phyloP scores from a whole-genome alignment of 108 stramenopile species.

The Nitzschia sp. region DNA sequence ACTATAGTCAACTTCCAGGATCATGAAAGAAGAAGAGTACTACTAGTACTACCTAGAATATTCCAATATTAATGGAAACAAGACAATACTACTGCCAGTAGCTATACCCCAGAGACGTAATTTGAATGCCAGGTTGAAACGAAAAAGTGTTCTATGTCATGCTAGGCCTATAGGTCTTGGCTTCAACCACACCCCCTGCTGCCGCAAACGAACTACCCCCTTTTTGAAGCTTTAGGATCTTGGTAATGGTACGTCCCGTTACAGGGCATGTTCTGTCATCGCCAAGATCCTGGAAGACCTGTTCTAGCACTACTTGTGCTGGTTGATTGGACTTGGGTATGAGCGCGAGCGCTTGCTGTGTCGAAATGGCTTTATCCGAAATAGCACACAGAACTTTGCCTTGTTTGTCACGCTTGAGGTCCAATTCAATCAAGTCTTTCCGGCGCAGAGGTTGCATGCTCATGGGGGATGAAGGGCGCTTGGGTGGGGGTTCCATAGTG shows the following conservation, averaged over 20 bases:
- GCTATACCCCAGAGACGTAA: too few species aligned
- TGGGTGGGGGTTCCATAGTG: conserved; percentile 49
- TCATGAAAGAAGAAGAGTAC: too few species aligned
- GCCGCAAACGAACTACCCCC: conserved; percentile 80
- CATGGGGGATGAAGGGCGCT: conserved; percentile 82
- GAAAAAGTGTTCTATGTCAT: conserved; percentile 44
- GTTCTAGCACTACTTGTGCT: conserved; percentile 72
- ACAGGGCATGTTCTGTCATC: conserved; percentile 64
- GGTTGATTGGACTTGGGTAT: conserved; percentile 41
- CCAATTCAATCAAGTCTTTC: conserved; percentile 76
- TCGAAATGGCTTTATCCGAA: conserved; percentile 76
- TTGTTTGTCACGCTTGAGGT: conserved; percentile 36
- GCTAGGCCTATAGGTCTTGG: conserved; percentile 71
- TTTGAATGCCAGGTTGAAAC: too few species aligned
- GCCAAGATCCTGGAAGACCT: conserved; percentile 59
- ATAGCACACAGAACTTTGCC: conserved; percentile 64
- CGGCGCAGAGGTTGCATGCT: conserved; percentile 72
- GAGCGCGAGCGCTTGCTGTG: conserved; percentile 68
- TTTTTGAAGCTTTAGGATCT: conserved; percentile 65
- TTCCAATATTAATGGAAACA: too few species aligned
- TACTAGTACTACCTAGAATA: too few species aligned
- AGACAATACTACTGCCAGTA: too few species aligned
- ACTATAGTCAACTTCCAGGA: too few species aligned
- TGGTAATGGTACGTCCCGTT: conserved; percentile 71
- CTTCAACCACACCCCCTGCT: conserved; percentile 52